phyloP scores from a whole-genome alignment of 2,329 filamentous ascomycete species.

The Ceratocystis colombiana region DNA sequence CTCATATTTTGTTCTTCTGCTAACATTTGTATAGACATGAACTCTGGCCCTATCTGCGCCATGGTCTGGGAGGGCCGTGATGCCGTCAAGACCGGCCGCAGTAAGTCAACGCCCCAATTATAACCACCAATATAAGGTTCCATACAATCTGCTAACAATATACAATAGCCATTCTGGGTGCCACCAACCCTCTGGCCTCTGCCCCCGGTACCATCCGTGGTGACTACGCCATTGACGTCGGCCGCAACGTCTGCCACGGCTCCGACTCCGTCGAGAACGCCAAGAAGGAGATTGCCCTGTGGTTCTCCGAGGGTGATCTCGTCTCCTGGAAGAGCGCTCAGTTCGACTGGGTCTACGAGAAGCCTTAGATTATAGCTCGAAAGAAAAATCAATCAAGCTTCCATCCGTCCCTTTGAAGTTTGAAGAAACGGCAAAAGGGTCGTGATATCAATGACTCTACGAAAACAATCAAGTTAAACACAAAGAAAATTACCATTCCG shows the following conservation, averaged over 20 bases:
- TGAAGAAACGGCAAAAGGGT: background rate
- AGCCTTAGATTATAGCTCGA: constrained; percentile 40
- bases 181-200: constrained; percentile 95
- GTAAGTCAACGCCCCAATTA: constrained; percentile 38
- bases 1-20: constrained; percentile 25
- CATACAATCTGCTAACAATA: constrained; percentile 25
- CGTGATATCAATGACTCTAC: constrained; percentile 20
- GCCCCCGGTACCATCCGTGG: constrained; percentile 97
- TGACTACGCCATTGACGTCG: constrained; percentile 68
- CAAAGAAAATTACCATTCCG: background rate
- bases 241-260: constrained; percentile 99
- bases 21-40: constrained; percentile 63
- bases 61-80: constrained; percentile 99
- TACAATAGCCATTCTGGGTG: constrained; percentile 70
- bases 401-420: constrained; percentile 5
- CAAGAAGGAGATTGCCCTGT: constrained; percentile 98
- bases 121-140: background rate
- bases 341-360: constrained; percentile 97
- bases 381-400: constrained; percentile 8
- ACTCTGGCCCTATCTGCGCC: constrained; percentile 89
- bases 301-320: constrained; percentile 88
- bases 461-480: constrained; percentile 25
- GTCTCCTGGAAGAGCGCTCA: constrained; percentile 73
- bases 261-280: constrained; percentile 98
- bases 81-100: constrained; percentile 94